Base-by-base conservation (phyloP, 306 rosid genomes). In the Cucumis cinereus region DNA sequence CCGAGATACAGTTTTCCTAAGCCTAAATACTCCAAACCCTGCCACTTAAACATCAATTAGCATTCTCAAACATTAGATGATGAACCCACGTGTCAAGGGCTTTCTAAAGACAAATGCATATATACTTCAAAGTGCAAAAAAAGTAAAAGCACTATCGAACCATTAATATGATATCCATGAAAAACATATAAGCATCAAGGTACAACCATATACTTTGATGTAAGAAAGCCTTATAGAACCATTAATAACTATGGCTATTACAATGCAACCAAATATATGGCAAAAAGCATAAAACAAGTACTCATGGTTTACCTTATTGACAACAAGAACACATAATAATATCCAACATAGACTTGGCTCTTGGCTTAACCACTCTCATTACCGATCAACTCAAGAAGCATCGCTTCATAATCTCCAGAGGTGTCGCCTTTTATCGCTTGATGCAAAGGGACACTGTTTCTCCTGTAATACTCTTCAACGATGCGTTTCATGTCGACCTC, bases 311-410 rank as follows among this genome's bases (percentile, higher is more conserved):
- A 63, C 45, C 71, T 67, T 67, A 41, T 67, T 67, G 28, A 67
- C 3, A 68, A 41, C 54, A 43, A 40, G 9, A n/a, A 43, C 74
- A 41, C 33, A 68, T 2, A 68, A 23, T 10, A 0, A 40, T 20
- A 41, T 10, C 74, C 47, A 67, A 40, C 53, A 67, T 5, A 67
- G 20, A 20, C 17, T 22, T 22, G 35, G 55, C 20, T 67, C 15
- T 67, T 41, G 54, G 74, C 60, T 71, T 10, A 71, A 71, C 7
- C 24, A 47, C 19, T 50, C 17, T 30, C 77, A 17, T 57, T 61
- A 38, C 78, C 69, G 40, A 81, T 57, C 77, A 79, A 74, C 63
- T 84, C 75, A 36, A 81, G 82, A 38, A 85, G 80, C 84, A 77
- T 80, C 24, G 53, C 49, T 23, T 72, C 75, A 68, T 81, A 86